Percentiles rank a stretch among this genome's conserved stretches.
Evolutionary conservation across 2,329 filamentous ascomycete genomes (phyloP).

Genomic region (Colletotrichum karsti): DNA sequence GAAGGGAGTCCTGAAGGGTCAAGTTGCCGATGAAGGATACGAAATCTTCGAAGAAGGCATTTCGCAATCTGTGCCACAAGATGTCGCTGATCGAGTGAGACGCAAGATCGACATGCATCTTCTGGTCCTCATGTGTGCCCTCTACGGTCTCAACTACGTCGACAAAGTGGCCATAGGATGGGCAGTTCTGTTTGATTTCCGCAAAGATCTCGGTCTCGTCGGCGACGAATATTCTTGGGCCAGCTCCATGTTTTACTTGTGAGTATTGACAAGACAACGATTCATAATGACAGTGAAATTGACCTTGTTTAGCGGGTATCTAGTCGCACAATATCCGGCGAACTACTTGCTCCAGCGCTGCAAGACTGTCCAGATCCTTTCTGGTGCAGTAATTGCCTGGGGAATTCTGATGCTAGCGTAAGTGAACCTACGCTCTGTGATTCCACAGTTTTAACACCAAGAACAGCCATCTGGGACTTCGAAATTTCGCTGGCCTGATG

Average conservation of each 20-base stretch:
- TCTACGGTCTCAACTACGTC: conserved; percentile 35
- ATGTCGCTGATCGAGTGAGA: conserved; percentile 29
- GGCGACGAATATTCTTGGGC: conserved; percentile 16
- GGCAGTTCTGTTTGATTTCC: conserved; percentile 35
- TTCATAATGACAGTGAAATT: background rate
- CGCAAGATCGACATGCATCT: conserved; percentile 31
- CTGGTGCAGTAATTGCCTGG: conserved; percentile 28
- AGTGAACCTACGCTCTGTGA: rapidly evolving
- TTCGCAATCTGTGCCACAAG: conserved; percentile 20
- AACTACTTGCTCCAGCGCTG: conserved; percentile 29
- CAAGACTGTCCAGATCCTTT: conserved; percentile 30
- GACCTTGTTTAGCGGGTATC: background rate
- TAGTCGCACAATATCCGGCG: background rate
- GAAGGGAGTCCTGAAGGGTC: conserved; percentile 15
- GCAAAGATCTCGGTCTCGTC: conserved; percentile 31
- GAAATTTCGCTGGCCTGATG: background rate
- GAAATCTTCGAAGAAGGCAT: background rate
- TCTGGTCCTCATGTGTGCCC: conserved; percentile 33
- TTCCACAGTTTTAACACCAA: background rate
- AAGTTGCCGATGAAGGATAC: background rate
- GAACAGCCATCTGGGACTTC: background rate
- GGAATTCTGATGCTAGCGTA: conserved; percentile 29
- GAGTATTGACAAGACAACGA: background rate
- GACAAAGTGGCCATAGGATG: conserved; percentile 34
- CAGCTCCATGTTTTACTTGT: conserved; percentile 5